These are phyloP conservation scores for Calonectria pseudoreteaudii DNA, from an alignment of 2,329 filamentous ascomycete species.

Conservation along the genomic window DNA sequence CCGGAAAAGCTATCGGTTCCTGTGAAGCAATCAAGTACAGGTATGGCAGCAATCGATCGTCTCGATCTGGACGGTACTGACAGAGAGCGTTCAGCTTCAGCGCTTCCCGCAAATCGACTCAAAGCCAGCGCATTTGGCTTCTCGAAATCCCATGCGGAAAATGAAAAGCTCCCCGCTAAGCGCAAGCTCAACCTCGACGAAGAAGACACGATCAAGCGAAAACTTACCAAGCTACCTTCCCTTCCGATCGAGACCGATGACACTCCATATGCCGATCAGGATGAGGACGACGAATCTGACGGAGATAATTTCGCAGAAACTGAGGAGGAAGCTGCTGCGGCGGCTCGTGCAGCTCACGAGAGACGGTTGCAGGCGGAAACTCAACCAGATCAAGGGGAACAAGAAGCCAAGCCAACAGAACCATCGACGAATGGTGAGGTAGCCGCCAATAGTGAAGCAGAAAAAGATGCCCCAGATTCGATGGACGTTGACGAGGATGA, in stretches of 20 bases:
- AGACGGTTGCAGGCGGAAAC: conserved; percentile 71
- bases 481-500: conserved; percentile 73
- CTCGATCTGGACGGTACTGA: conserved; percentile 36
- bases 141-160: conserved; percentile 73
- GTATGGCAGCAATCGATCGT: conserved; percentile 45
- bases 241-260: conserved; percentile 75
- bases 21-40: conserved; percentile 49
- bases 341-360: conserved; percentile 86
- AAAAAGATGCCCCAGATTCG: conserved; percentile 48
- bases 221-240: conserved; percentile 89
- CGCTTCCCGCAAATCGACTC: conserved; percentile 74
- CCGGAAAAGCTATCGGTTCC: conserved; percentile 48
- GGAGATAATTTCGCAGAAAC: conserved; percentile 82
- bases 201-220: conserved; percentile 87
- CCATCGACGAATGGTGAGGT: conserved; percentile 44
- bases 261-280: conserved; percentile 71
- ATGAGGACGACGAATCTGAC: conserved; percentile 79
- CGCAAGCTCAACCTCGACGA: conserved; percentile 88
- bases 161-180: conserved; percentile 75
- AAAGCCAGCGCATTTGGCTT: conserved; percentile 90
- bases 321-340: conserved; percentile 89
- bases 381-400: conserved; percentile 58
- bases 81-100: conserved; percentile 54
- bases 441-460: conserved; percentile 38
- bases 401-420: conserved; percentile 41